These are phyloP conservation scores for Spinacia oleracea DNA, from an alignment of 179 eudicot species.

Conservation along the genomic window DNA sequence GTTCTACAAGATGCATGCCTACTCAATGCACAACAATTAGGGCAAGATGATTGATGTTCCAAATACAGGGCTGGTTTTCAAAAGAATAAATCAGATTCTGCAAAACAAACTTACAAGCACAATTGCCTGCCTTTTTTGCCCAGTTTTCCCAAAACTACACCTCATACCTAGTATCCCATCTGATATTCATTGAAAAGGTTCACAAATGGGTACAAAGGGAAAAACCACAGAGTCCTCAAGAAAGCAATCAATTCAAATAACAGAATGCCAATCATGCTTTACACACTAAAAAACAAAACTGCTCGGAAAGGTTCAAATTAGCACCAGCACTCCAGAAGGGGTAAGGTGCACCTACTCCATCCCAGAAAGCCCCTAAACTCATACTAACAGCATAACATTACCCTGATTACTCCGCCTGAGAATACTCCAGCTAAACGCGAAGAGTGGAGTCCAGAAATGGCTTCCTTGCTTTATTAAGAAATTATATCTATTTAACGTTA, in stretches of 20 bases:
- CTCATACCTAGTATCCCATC: not conserved
- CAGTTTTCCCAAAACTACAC: not conserved
- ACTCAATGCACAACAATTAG: not conserved
- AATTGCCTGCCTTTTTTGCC: not conserved
- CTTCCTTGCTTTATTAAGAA: not conserved
- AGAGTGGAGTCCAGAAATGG: not conserved
- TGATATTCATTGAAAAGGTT: not conserved
- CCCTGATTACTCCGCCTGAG: not conserved
- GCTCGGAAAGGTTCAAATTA: not conserved
- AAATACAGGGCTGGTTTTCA: not conserved
- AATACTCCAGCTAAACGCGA: not conserved
- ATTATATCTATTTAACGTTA: not conserved
- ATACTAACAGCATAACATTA: not conserved
- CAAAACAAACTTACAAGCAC: not conserved
- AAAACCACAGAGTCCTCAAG: not conserved
- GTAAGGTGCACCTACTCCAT: not conserved
- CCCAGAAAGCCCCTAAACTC: not conserved
- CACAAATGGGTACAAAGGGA: not conserved
- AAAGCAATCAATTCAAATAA: not conserved
- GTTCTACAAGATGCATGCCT: not conserved
- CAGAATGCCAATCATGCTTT: not conserved
- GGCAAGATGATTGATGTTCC: not conserved
- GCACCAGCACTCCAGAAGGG: not conserved
- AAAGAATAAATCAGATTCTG: not conserved
- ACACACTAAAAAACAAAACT: not conserved